Base-by-base conservation (phyloP, 2,329 filamentous ascomycete species). In the Aspergillus fijiensis region DNA sequence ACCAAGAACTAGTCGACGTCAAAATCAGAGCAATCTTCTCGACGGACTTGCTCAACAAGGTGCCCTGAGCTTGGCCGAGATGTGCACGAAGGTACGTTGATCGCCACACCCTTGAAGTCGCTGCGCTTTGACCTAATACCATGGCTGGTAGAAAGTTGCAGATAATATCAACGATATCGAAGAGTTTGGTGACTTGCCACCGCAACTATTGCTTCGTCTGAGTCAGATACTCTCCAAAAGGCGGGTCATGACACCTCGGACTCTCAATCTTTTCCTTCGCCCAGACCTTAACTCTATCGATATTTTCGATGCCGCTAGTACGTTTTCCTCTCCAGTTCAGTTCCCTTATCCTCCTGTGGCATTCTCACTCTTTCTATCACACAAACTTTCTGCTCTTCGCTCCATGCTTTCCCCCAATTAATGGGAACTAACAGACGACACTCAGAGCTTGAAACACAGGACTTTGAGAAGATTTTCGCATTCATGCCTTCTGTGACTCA, bases 381-480 rank as follows among this genome's bases (percentile, higher is more conserved):
- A 23, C 21, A 11, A 14, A 16, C 27, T 14, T 31, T 48, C 39
- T 4, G 42, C 16, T 23, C 25, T 29, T 14, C 11, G 16, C 42
- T 47, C 11, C 12, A 29, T 25, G 33, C 12, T 35, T 35, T 35
- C 6, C 16, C 6, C 12, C 6, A 16, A 6, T 4, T 7, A 9
- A 45, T 16, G 39, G 14, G 16, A 10, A 16, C 39, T 45, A 19
- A 45, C 16, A 7, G 14, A 35, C 4, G 6, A n/a, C 39, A n/a
- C 3, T 3, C n/a, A 65, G 88, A 87, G 66, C 83, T 98, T 11
- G 84, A 85, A 52, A 84, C 85, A 2, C 85, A 92, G 65, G 92
- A 98, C 69, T 92, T 89, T 65, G 84, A 90, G 51, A 85, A 88
- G 64, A 91, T 96, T 48, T 92, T 97, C 63, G 89, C 92, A 55